Evolutionary conservation across 2,329 filamentous ascomycete genomes (phyloP).

Genomic region (Fusarium nisikadoi): DNA sequence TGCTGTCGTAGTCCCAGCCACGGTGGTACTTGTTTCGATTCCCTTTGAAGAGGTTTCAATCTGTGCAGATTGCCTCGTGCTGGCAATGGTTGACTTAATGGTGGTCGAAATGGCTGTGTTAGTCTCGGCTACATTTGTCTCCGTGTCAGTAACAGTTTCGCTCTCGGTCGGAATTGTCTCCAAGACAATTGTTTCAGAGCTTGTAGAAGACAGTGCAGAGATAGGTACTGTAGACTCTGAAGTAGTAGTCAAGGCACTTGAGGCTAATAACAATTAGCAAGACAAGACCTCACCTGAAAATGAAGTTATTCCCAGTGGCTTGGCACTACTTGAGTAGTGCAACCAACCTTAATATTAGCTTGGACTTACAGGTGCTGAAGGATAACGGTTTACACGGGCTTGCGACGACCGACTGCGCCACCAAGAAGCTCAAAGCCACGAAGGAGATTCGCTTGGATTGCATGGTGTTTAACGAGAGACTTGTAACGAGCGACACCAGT

Average conservation of each 20-base stretch:
- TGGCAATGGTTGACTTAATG: neutral
- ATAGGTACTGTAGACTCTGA: neutral
- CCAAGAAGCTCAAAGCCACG: fast-evolving
- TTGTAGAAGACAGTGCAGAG: neutral
- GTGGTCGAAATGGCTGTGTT: neutral
- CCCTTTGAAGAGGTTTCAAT: too few species aligned
- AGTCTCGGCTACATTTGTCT: neutral
- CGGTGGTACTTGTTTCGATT: fast-evolving
- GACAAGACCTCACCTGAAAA: neutral
- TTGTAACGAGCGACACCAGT: neutral
- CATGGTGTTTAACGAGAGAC: neutral
- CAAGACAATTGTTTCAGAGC: neutral
- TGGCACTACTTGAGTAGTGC: neutral
- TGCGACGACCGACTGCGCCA: neutral
- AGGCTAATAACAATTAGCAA: neutral
- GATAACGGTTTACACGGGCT: neutral
- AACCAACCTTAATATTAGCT: neutral
- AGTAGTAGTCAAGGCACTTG: neutral
- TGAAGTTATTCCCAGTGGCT: neutral
- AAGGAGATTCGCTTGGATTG: neutral
- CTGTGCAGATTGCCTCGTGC: fast-evolving
- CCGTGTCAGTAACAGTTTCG: fast-evolving
- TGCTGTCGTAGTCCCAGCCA: fast-evolving
- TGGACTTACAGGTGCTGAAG: neutral
- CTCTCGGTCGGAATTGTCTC: neutral